Conservation (phyloP, 2,329 filamentous ascomycete genomes). For the Blastomyces emzantsi region DNA sequence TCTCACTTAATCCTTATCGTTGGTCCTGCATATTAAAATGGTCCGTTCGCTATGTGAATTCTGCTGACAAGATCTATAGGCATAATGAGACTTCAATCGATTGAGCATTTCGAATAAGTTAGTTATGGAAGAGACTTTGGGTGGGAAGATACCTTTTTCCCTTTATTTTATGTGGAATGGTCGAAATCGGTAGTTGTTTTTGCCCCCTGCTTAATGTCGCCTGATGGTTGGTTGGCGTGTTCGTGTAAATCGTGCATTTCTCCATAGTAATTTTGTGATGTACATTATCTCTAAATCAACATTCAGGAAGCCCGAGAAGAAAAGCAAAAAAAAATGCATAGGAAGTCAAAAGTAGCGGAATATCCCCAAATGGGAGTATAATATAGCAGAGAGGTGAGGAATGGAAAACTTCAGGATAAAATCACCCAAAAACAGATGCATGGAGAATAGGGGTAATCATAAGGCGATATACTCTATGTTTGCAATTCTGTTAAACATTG, state of each 20-base stretch:
- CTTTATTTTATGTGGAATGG: background rate
- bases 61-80: background rate
- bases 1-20: too few relatives aligned
- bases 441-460: background rate
- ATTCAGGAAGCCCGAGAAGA: background rate
- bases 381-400: background rate
- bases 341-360: background rate
- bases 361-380: background rate
- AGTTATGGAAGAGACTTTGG: background rate
- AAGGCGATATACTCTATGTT: background rate
- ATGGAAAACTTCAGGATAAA: background rate
- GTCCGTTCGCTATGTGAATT: background rate
- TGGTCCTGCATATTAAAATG: background rate
- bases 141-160: too few relatives aligned
- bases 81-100: background rate
- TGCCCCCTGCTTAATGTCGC: background rate
- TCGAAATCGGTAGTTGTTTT: background rate
- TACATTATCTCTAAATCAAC: background rate
- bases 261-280: background rate
- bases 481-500: background rate
- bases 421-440: too few relatives aligned
- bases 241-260: background rate
- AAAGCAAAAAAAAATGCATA: background rate
- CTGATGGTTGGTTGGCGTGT: background rate
- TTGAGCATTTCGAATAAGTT: background rate